Evolutionary conservation across 2,329 filamentous ascomycete genomes (phyloP), one percentile per base, ranked within the genome.

Genomic region (Scytalidium lignicola): DNA sequence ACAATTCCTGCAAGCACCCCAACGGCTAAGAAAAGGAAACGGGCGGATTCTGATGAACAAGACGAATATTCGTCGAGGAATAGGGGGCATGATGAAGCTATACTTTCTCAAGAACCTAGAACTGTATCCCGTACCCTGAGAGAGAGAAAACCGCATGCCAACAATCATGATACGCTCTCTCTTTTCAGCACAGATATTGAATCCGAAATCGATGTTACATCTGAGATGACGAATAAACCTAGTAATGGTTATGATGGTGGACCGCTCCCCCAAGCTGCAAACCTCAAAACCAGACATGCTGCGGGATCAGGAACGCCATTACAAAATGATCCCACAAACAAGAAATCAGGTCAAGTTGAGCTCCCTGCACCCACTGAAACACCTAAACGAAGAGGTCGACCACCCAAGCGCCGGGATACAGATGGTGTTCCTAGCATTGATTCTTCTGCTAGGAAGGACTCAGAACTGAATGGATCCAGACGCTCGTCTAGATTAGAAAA

Each of bases 21-120:
- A 1, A 37, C 49, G 21, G 43, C 50, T 2, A 61, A 55, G 49
- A 51, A 55, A 37, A 12, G 19, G 7, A 47, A 52, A 18, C 37
- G 26, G 3, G 19, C 22, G 21, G 46, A 32, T 18, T 21, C 21
- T 12, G 20, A 48, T 20, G 40, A 29, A n/a, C 26, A 43, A 19
- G 32, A 49, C 5, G 48, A 47, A 28, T 20, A 41, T 32, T 43
- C 37, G 44, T 26, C 42, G 44, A 42, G 39, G 29, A 26, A 44
- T 29, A 21, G 21, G 13, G 23, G 43, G 20, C 13, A 41, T 28
- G 56, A 61, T 51, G 60, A 57, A 41, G 52, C 55, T 32, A 46
- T 59, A 3, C 51, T 53, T 9, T 48, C 55, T 23, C 54, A 59
- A 40, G 56, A 60, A 20, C 56, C 59, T 37, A 57, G 59, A 39